Base-by-base conservation (phyloP, 805 yeast genomes). In the Yamadazyma philogaea region DNA sequence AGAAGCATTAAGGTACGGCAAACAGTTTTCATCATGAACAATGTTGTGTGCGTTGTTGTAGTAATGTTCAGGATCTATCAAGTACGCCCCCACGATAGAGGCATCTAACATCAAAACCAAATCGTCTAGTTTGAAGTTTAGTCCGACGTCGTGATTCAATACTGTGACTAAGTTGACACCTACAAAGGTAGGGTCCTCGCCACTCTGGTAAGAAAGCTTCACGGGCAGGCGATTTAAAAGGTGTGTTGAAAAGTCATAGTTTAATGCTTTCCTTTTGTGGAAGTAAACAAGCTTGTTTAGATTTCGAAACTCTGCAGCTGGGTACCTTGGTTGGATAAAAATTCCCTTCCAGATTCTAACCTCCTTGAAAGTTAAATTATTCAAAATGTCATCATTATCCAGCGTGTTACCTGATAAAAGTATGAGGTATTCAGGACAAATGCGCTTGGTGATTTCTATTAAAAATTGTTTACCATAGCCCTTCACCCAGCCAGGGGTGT, bases 401-500 rank as follows among this genome's bases (percentile, higher is more conserved):
- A 56, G 56, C 55, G 56, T n/a, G 34, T 52, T 41, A 42, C 48
- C 45, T 22, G 60, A 55, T 43, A 89, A 54, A 42, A 80, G 74
- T 0, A 85, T 59, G 18, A 86, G 56, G 46, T 77, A 72, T 0
- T 82, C 74, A 0, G 95, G 87, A 19, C 68, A 61, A 1, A 77
- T 59, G 7, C 59, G 45, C 0, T 52, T 46, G 2, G 81, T 66
- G 2, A 84, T 61, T 20, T 70, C 64, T 12, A 61, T 67, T n/a
- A 86, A 66, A 7, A 89, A 62, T 37, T 79, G 82, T 12, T 82
- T 69, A 0, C 97, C 97, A 48, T 79, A 80, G 0, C 96, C 97
- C 60, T 85, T 86, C 22, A 88, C 77, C 96, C 96, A 89, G 0
- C 96, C 96, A 0, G 96, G 91, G 1, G 90, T 78, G 53, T 89